phyloP scores from a whole-genome alignment of 768 basidiomycete genomes.

The Podaxis sp. region DNA sequence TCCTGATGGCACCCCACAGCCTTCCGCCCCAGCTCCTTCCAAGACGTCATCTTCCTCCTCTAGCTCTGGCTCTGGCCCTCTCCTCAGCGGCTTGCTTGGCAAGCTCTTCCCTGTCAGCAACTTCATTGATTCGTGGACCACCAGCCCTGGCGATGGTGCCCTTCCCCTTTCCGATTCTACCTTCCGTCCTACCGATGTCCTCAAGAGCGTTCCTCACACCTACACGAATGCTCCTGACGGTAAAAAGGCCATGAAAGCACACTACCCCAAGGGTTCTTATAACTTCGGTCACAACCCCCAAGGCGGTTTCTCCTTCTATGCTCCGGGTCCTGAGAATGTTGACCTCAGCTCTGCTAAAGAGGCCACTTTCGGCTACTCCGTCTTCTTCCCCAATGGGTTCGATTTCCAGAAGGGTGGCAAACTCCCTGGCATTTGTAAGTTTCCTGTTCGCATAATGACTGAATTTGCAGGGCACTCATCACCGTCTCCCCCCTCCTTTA shows the following conservation, averaged over 20 bases:
- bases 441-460: slow-evolving; percentile 11
- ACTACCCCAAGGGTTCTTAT: slow-evolving; percentile 54
- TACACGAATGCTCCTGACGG: slow-evolving; percentile 47
- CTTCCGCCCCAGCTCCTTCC: background rate
- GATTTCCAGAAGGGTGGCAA: slow-evolving; percentile 65
- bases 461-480: background rate
- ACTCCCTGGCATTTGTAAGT: slow-evolving; percentile 64
- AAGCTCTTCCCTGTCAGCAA: slow-evolving; percentile 39
- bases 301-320: slow-evolving; percentile 73
- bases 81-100: slow-evolving; percentile 18
- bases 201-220: slow-evolving; percentile 32
- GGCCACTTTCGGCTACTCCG: slow-evolving; percentile 55
- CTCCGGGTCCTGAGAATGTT: slow-evolving; percentile 36
- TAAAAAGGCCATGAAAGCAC: slow-evolving; percentile 44
- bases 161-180: slow-evolving; percentile 41
- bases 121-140: slow-evolving; percentile 41
- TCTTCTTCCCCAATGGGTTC: slow-evolving; percentile 60
- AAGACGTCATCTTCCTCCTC: slow-evolving; percentile 16
- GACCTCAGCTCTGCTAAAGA: slow-evolving; percentile 60
- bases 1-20: background rate
- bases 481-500: slow-evolving; percentile 17
- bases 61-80: background rate
- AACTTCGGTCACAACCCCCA: slow-evolving; percentile 38
- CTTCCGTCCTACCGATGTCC: slow-evolving; percentile 33
- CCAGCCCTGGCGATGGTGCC: slow-evolving; percentile 25